Conservation (phyloP, 106 monocot genomes). For the Dactylorhiza incarnata region DNA sequence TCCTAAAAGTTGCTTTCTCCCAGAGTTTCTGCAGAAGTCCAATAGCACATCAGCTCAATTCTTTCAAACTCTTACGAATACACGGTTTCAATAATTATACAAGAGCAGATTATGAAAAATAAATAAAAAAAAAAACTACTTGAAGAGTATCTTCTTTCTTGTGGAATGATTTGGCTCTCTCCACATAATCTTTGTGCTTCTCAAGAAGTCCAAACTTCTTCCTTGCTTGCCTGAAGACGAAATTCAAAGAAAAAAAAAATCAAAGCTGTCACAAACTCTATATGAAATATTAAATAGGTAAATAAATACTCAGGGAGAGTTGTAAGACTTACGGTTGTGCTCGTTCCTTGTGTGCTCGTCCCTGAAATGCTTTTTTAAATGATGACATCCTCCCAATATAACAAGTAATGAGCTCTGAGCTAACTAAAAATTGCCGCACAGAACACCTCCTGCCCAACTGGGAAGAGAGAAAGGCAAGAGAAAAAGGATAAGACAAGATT, state of each 20-base stretch:
- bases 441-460: neutral
- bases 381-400: slow-evolving; percentile 55
- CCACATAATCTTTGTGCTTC: slow-evolving; percentile 93
- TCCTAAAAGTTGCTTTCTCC: slow-evolving; percentile 78
- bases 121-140: slow-evolving; percentile 14
- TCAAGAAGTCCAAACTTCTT: slow-evolving; percentile 93
- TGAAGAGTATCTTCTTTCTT: slow-evolving; percentile 64
- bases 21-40: slow-evolving; percentile 49
- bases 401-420: neutral
- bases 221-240: slow-evolving; percentile 43
- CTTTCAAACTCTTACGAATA: neutral
- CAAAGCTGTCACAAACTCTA: neutral
- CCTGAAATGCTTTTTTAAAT: slow-evolving; percentile 62
- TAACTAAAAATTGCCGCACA: neutral
- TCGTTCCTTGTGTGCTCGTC: slow-evolving; percentile 91
- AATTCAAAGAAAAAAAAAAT: neutral
- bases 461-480: too few relatives aligned
- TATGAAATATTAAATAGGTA: neutral
- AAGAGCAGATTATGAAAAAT: neutral
- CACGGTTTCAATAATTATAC: neutral
- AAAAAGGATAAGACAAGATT: too few relatives aligned
- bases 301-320: neutral
- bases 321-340: slow-evolving; percentile 69
- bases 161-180: slow-evolving; percentile 69
- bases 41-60: neutral